These are phyloP conservation scores for Kwoniella sp. DNA, from an alignment of 768 basidiomycete genomes.

Conservation along the genomic window DNA sequence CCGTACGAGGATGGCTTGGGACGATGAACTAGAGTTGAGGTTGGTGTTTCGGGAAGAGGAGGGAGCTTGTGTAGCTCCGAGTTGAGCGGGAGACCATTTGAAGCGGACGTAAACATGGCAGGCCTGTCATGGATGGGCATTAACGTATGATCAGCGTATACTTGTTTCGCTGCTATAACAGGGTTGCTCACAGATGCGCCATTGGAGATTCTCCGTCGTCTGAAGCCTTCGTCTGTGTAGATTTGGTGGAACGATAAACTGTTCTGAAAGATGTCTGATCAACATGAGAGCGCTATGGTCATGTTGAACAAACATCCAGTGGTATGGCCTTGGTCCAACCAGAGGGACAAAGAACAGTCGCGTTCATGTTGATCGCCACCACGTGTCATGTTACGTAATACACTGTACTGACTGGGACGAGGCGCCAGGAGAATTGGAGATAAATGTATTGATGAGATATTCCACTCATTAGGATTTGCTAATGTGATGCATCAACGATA, in stretches of 20 bases:
- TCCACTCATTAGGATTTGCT: no score
- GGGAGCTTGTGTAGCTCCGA: constrained; percentile 31
- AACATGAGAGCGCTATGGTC: neutral
- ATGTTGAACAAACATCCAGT: neutral
- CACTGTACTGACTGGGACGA: no score
- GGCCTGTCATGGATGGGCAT: neutral
- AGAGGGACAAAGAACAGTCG: constrained; percentile 18
- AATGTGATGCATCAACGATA: no score
- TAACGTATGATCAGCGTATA: neutral
- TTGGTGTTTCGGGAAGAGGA: constrained; percentile 36
- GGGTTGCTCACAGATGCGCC: no score
- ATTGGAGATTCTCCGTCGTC: no score
- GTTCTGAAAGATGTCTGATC: no score
- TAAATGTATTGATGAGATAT: neutral
- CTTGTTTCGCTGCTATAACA: no score
- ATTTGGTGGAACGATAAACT: no score
- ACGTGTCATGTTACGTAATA: no score
- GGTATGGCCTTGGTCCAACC: neutral
- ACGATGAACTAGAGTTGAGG: neutral
- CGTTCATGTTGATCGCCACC: constrained; percentile 7
- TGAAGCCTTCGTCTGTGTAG: no score
- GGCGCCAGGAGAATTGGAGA: neutral
- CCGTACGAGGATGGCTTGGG: neutral
- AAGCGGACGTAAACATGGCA: constrained; percentile 12
- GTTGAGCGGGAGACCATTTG: constrained; percentile 18